A percentile compares a stretch with the other conserved stretches of the same genome.
These are phyloP conservation scores for Cryphonectria naterciae DNA, from an alignment of 2,329 filamentous ascomycete species.

Conservation along the genomic window DNA sequence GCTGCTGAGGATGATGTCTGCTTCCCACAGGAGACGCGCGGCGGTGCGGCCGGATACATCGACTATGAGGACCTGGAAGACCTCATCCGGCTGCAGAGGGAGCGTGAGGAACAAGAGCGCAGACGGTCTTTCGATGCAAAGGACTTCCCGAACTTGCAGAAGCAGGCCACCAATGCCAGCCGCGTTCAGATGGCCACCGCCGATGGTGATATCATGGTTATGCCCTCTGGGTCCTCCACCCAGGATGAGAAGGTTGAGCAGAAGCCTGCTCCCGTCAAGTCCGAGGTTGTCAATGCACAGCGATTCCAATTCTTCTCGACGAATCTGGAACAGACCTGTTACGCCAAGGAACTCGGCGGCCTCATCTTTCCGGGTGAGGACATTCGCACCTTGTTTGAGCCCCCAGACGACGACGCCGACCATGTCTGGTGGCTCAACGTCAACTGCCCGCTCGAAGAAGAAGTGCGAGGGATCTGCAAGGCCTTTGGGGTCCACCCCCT, in stretches of 20 bases:
- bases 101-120: slow-evolving; percentile 49
- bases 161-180: slow-evolving; percentile 37
- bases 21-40: slow-evolving; percentile 73
- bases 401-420: slow-evolving; percentile 65
- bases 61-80: slow-evolving; percentile 95
- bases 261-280: slow-evolving; percentile 31
- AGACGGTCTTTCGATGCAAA: slow-evolving; percentile 49
- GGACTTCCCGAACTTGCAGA: slow-evolving; percentile 66
- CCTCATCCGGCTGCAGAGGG: slow-evolving; percentile 67
- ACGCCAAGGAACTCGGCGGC: slow-evolving; percentile 85
- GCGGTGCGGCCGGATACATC: slow-evolving; percentile 76
- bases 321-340: slow-evolving; percentile 89
- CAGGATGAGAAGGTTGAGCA: slow-evolving; percentile 52
- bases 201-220: slow-evolving; percentile 62
- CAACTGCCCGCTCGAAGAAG: slow-evolving; percentile 85
- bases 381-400: slow-evolving; percentile 81
- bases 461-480: slow-evolving; percentile 85
- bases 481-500: slow-evolving; percentile 95
- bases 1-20: slow-evolving; percentile 82
- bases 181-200: slow-evolving; percentile 48
- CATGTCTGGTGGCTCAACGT: slow-evolving; percentile 99
- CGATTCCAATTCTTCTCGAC: slow-evolving; percentile 98
- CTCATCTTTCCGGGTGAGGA: slow-evolving; percentile 87
- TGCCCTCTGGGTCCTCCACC: slow-evolving; percentile 52
- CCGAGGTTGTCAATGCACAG: slow-evolving; percentile 43